Percentiles rank a stretch among this genome's conserved stretches.
phyloP scores from a whole-genome alignment of 768 basidiomycete species.

The Leccinum barrowsii region DNA sequence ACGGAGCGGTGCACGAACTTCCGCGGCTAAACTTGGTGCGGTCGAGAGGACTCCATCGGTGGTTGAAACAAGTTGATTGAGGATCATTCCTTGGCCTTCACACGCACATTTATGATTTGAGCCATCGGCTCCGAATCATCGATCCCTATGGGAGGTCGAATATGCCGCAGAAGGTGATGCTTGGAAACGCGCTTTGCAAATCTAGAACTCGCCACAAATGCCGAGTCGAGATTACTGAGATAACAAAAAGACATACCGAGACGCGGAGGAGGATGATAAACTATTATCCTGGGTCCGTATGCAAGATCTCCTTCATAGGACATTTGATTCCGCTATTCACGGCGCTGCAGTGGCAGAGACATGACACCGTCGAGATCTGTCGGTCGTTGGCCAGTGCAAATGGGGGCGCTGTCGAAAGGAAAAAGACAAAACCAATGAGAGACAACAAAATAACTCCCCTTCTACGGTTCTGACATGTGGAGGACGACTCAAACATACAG shows the following conservation, averaged over 20 bases:
- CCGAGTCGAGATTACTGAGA: not conserved
- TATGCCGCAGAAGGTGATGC: not conserved
- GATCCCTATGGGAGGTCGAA: not conserved
- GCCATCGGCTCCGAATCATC: not conserved
- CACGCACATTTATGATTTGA: not conserved
- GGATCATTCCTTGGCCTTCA: not conserved
- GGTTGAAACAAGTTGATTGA: slow-evolving; percentile 2
- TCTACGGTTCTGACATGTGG: not conserved
- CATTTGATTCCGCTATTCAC: not conserved
- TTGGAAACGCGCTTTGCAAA: not conserved
- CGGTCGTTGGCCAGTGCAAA: not conserved
- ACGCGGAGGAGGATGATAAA: not conserved
- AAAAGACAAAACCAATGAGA: not conserved
- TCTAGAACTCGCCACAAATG: not conserved
- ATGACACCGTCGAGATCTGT: slow-evolving; percentile 9
- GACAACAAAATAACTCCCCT: not conserved
- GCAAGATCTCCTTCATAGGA: not conserved
- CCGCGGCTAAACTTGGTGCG: not conserved
- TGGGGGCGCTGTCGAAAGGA: not conserved
- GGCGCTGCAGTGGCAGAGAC: slow-evolving; percentile 16
- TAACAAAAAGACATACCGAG: slow-evolving; percentile 1
- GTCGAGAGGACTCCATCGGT: not conserved
- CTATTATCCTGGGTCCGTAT: not conserved
- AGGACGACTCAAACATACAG: not conserved
- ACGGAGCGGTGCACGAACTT: slow-evolving; percentile 1